Conservation (phyloP, 2,329 filamentous ascomycete species). For the Sporothrix variecibatus region DNA sequence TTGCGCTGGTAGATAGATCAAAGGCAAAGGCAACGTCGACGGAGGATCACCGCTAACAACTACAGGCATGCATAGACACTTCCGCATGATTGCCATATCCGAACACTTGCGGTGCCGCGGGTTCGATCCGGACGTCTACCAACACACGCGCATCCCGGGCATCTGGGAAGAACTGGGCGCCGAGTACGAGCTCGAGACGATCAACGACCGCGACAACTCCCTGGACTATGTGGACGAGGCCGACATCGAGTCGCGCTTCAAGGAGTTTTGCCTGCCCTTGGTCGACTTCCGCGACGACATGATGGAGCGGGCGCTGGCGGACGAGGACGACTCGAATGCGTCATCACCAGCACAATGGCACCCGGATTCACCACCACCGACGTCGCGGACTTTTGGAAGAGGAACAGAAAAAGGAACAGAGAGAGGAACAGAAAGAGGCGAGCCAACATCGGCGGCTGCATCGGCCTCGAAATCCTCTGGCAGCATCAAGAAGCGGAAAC, state of each 20-base stretch:
- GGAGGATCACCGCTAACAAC: neutral
- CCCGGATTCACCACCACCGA: conserved; percentile 28
- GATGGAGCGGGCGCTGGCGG: conserved; percentile 29
- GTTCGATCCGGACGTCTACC: conserved; percentile 67
- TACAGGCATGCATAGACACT: conserved; percentile 87
- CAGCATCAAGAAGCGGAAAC: conserved; percentile 30
- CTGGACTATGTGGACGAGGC: conserved; percentile 30
- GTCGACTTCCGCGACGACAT: conserved; percentile 32
- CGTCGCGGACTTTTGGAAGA: neutral
- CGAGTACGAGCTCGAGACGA: conserved; percentile 81
- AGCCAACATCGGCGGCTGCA: neutral
- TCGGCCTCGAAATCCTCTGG: neutral
- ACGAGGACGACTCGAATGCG: conserved; percentile 22
- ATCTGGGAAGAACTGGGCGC: conserved; percentile 87
- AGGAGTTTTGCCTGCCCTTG: conserved; percentile 32
- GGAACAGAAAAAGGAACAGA: neutral
- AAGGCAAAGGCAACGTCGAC: neutral
- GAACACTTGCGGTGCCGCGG: conserved; percentile 79
- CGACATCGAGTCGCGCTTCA: conserved; percentile 29
- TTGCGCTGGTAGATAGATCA: neutral
- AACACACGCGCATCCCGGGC: conserved; percentile 83
- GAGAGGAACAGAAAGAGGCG: neutral
- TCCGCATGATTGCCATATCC: conserved; percentile 84
- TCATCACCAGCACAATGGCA: conserved; percentile 33
- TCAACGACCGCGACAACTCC: conserved; percentile 61